phyloP scores from a whole-genome alignment of 2,329 filamentous ascomycete genomes.

The Fusarium humuli region DNA sequence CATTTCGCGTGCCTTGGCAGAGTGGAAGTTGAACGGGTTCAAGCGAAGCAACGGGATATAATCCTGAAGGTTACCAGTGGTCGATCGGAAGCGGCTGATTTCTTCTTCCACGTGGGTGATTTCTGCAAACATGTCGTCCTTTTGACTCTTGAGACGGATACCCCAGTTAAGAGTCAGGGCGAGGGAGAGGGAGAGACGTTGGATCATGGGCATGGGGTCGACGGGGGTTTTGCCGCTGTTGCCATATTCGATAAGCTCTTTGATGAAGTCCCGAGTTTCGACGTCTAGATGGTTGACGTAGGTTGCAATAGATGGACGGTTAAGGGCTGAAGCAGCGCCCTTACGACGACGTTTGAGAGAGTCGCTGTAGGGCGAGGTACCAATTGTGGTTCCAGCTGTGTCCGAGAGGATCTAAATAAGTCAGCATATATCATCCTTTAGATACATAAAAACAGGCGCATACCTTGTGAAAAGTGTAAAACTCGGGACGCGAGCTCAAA shows the following conservation, averaged over 20 bases:
- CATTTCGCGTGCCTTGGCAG: slow-evolving; percentile 69
- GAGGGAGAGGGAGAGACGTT: slow-evolving; percentile 71
- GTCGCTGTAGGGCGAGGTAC: slow-evolving; percentile 74
- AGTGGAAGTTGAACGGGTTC: slow-evolving; percentile 71
- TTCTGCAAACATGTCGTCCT: slow-evolving; percentile 71
- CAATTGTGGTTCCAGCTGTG: slow-evolving; percentile 75
- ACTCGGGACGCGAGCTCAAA: slow-evolving; percentile 65
- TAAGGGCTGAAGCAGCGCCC: slow-evolving; percentile 73
- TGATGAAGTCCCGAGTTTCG: slow-evolving; percentile 72
- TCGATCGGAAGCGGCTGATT: slow-evolving; percentile 69
- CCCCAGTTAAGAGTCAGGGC: slow-evolving; percentile 76
- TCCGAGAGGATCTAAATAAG: slow-evolving; percentile 66
- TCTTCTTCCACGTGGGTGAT: slow-evolving; percentile 73
- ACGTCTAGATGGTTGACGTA: slow-evolving; percentile 72
- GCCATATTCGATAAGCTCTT: slow-evolving; percentile 69
- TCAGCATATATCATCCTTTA: background rate
- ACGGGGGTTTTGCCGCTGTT: slow-evolving; percentile 64
- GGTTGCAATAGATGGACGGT: slow-evolving; percentile 71
- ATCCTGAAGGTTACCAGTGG: slow-evolving; percentile 71
- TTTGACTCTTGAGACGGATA: slow-evolving; percentile 66
- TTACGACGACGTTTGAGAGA: slow-evolving; percentile 73
- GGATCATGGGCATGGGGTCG: slow-evolving; percentile 76
- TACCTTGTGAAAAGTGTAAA: slow-evolving; percentile 71
- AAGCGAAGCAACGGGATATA: slow-evolving; percentile 69
- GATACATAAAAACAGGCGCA: background rate